Base-by-base conservation (phyloP, 2,329 filamentous ascomycete genomes). In the Teratosphaeria nubilosa region DNA sequence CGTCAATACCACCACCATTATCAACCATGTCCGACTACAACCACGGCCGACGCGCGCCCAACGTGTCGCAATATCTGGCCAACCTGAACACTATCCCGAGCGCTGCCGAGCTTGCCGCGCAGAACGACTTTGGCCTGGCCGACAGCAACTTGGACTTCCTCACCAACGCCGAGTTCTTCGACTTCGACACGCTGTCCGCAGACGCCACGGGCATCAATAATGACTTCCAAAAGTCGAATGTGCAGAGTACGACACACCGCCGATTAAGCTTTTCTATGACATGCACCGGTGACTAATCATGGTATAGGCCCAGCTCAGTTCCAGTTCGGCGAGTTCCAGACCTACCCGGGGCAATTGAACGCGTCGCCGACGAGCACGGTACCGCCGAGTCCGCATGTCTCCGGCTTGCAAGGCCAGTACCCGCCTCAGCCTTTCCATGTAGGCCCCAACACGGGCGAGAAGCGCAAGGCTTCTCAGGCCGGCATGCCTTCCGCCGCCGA, bases 41-140 rank as follows among this genome's bases (percentile, higher is more conserved):
- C 74, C 86, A 86, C 74, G 86, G 85, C 70, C 87, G 90, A 62
- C 85, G 87, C 70, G 88, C 83, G 67, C 87, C 89, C 69, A 95
- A 95, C 74, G 88, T 96, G 75, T 91, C 90, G 70, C 87, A 91
- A 70, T 95, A 94, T 77, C 81, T 96, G 64, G 87, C 89, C 68
- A 87, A 91, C 66, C 80, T 96, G 68, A 96, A 96, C 78, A 83
- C 81, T 52, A 78, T 86, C 58, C 81, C 81, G 1, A 78, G 86
- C 61, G 83, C 85, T 66, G 82, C 87, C 56, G 79, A 86, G 61
- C 81, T 78, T 25, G 71, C 81, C 30, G 70, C 74, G n/a, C 53
- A 32, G 50, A 75, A 79, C 59, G 80, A 86, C 60, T 83, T 87
- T 56, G 74, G 78, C 55, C 81, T 86, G 73, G 81, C 81, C 66